These are phyloP conservation scores for Azolla pinnata DNA, from an alignment of 75 land plant species.

Conservation along the genomic window DNA sequence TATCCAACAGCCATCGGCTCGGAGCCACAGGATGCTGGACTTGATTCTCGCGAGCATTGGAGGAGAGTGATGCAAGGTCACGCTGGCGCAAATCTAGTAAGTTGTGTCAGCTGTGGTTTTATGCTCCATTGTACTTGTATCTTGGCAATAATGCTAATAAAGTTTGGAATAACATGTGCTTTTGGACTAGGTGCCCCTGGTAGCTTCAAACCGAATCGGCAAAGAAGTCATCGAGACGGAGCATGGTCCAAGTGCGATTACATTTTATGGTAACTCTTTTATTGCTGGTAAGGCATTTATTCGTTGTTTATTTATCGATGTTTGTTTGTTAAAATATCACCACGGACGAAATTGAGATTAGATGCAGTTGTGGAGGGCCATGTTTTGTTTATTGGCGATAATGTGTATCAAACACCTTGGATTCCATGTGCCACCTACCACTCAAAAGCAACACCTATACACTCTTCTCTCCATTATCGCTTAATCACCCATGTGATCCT, in stretches of 20 bases:
- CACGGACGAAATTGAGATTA: neutral
- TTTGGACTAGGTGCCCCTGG: slow-evolving; percentile 89
- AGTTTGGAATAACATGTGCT: too few species aligned
- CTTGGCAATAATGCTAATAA: too few species aligned
- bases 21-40: slow-evolving; percentile 78
- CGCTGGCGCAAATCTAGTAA: slow-evolving; percentile 94
- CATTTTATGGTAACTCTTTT: slow-evolving; percentile 90
- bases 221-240: slow-evolving; percentile 79
- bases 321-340: neutral
- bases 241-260: slow-evolving; percentile 79
- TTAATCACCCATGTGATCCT: too few species aligned
- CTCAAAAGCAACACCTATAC: too few species aligned
- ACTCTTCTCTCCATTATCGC: too few species aligned
- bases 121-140: too few species aligned
- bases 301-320: neutral
- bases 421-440: too few species aligned
- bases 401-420: too few species aligned
- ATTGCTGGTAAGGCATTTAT: slow-evolving; percentile 54
- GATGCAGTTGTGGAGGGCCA: too few species aligned
- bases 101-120: too few species aligned
- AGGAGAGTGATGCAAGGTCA: slow-evolving; percentile 97
- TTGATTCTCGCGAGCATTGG: slow-evolving; percentile 91
- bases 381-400: too few species aligned
- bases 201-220: slow-evolving; percentile 90
- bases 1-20: slow-evolving; percentile 94